Evolutionary conservation across 2,329 filamentous ascomycete species (phyloP).

Genomic region (Cladophialophora bantiana): DNA sequence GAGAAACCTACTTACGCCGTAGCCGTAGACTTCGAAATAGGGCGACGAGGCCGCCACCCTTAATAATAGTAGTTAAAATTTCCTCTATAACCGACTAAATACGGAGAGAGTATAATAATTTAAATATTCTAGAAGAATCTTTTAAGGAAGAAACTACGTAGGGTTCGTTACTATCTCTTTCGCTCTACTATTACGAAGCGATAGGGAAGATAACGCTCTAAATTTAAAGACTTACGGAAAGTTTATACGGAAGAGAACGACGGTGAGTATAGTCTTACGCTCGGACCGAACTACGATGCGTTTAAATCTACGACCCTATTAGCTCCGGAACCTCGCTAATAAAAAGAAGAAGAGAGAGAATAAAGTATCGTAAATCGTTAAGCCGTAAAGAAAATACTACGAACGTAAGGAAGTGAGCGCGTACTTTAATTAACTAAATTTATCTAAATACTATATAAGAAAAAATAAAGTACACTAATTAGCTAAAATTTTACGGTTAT

Average conservation of each 20-base stretch:
- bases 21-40: neutral
- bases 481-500: neutral
- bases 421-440: neutral
- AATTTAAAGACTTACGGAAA: neutral
- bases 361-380: neutral
- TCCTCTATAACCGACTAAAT: neutral
- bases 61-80: neutral
- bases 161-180: neutral
- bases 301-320: neutral
- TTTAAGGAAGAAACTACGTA: neutral
- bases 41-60: neutral
- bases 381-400: neutral
- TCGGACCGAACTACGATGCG: neutral
- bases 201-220: neutral
- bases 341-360: neutral
- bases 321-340: neutral
- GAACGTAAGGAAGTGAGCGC: neutral
- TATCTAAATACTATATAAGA: neutral
- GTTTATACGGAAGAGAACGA: neutral
- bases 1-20: neutral
- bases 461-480: neutral
- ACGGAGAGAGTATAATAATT: neutral
- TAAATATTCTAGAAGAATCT: neutral
- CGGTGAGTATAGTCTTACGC: neutral
- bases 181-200: slow-evolving; percentile 12